Evolutionary conservation across 2,329 filamentous ascomycete genomes (phyloP).

Genomic region (Didymellaceae sp.): DNA sequence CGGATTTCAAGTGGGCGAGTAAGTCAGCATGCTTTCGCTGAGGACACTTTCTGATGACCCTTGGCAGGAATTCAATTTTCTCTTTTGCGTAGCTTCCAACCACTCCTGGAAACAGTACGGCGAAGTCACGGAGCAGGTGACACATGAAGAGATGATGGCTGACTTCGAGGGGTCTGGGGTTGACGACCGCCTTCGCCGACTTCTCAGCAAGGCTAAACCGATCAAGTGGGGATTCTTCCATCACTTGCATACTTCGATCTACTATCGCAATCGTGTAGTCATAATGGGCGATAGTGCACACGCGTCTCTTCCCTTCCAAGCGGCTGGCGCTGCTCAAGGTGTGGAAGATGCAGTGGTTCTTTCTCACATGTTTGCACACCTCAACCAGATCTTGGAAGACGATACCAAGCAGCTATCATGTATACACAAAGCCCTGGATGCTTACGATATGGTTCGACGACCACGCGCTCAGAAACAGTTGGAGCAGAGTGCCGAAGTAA

Average conservation of each 20-base stretch:
- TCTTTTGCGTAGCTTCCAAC: slow-evolving; percentile 1
- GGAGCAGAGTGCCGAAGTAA: slow-evolving; percentile 19
- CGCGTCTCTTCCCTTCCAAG: slow-evolving; percentile 35
- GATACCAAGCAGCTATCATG: not conserved
- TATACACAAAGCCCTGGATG: slow-evolving; percentile 27
- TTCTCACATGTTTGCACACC: slow-evolving; percentile 24
- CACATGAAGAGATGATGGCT: slow-evolving; percentile 30
- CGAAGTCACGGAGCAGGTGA: slow-evolving; percentile 21
- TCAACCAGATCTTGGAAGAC: not conserved
- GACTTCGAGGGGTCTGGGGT: slow-evolving; percentile 24
- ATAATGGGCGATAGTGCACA: slow-evolving; percentile 40
- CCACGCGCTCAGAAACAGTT: slow-evolving; percentile 35
- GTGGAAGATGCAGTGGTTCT: slow-evolving; percentile 40
- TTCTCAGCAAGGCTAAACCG: slow-evolving; percentile 27
- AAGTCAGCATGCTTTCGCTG: not conserved
- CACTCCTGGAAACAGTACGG: slow-evolving; percentile 4
- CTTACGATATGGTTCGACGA: slow-evolving; percentile 32
- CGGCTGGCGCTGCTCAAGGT: slow-evolving; percentile 37
- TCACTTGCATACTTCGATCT: slow-evolving; percentile 31
- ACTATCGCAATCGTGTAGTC: slow-evolving; percentile 28
- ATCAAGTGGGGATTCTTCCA: slow-evolving; percentile 36
- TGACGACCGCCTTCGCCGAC: slow-evolving; percentile 23
- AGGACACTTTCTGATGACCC: not conserved
- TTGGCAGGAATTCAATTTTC: slow-evolving; percentile 10
- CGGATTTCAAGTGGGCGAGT: slow-evolving; percentile 31